Conservation (phyloP, 2,329 filamentous ascomycete genomes). For the Stagonosporopsis chrysanthemi region DNA sequence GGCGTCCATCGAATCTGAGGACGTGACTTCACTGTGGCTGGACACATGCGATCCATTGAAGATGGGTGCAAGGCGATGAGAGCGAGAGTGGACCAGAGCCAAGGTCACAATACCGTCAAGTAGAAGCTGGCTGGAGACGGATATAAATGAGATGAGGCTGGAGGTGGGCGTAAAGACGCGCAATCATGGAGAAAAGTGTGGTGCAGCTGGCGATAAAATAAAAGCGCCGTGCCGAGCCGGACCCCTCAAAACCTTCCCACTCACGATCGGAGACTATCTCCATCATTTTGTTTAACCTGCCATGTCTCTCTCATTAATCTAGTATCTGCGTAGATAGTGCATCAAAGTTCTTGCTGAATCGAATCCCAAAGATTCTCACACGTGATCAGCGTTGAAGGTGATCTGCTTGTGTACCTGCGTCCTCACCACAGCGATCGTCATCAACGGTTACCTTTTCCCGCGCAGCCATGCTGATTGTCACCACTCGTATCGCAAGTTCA, state of each 20-base stretch:
- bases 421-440: background rate
- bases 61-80: too few species aligned
- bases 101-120: too few species aligned
- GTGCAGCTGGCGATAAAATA: background rate
- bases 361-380: background rate
- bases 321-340: background rate
- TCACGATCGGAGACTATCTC: background rate
- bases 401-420: background rate
- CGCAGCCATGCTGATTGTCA: background rate
- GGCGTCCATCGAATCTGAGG: background rate
- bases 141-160: background rate
- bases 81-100: too few species aligned
- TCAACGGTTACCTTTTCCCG: constrained; percentile 1
- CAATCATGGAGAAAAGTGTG: background rate
- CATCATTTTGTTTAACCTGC: background rate
- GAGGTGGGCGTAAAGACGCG: background rate
- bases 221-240: background rate
- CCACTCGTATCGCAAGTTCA: background rate
- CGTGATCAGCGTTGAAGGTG: background rate
- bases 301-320: background rate
- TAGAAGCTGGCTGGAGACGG: background rate
- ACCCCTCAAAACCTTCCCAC: background rate
- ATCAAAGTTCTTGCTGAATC: background rate
- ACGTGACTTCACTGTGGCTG: background rate
- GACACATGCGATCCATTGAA: too few species aligned